Percentiles rank a stretch among this genome's conserved stretches.
Conservation (phyloP, 176 grass and related monocot genomes). For the Carex myosuroides region DNA sequence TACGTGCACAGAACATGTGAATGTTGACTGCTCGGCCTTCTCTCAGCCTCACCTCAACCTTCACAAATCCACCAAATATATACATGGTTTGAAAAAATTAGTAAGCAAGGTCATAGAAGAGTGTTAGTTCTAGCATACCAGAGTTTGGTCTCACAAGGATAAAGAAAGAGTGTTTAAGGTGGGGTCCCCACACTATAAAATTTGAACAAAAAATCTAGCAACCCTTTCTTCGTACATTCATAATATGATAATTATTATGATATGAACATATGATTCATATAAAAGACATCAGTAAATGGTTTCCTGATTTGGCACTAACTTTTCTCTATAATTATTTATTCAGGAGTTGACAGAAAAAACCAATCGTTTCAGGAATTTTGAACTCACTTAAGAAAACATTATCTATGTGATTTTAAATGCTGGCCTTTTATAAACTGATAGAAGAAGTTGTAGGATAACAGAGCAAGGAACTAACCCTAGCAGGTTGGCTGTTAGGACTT, state of each 20-base stretch:
- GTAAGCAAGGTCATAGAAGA: not conserved
- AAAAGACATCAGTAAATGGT: not conserved
- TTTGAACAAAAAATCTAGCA: not conserved
- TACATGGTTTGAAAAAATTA: not conserved
- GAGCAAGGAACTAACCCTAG: conserved; percentile 40
- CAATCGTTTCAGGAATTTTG: not conserved
- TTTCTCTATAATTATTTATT: not conserved
- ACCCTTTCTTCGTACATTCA: not conserved
- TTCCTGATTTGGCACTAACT: not conserved
- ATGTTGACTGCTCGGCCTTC: conserved; percentile 82
- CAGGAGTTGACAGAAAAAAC: not conserved
- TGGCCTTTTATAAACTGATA: not conserved
- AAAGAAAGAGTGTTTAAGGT: not conserved
- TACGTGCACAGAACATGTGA: conserved; percentile 89
- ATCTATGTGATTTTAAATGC: not conserved
- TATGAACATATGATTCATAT: not conserved
- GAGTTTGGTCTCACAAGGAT: not conserved
- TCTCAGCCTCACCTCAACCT: conserved; percentile 89
- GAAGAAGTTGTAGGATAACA: not conserved
- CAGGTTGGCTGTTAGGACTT: conserved; percentile 73
- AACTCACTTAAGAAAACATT: not conserved
- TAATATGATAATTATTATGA: not conserved
- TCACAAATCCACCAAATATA: conserved; percentile 5
- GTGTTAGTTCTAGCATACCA: not conserved
- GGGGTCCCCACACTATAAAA: not conserved